Evolutionary conservation across 768 basidiomycete species (phyloP).

Genomic region (Lentinus tigrinus): DNA sequence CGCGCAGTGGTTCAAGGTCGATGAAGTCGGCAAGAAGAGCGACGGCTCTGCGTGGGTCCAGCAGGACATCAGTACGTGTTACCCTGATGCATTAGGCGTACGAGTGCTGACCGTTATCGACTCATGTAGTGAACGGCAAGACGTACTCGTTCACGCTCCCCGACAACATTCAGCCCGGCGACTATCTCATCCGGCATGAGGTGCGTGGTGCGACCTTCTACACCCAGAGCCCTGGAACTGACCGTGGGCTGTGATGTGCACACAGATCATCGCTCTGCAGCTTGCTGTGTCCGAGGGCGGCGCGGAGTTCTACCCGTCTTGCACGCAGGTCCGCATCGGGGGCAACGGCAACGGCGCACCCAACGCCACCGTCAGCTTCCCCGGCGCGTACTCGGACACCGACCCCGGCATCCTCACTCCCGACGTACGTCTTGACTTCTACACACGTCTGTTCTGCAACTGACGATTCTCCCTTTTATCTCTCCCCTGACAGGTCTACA

Average conservation of each 20-base stretch:
- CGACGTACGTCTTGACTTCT: constrained; percentile 8
- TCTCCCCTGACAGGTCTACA: constrained; percentile 13
- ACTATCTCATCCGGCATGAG: constrained; percentile 77
- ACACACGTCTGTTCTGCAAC: not conserved
- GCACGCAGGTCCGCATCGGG: constrained; percentile 52
- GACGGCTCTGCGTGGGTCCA: constrained; percentile 30
- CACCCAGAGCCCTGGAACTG: too few species aligned
- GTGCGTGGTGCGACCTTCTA: not conserved
- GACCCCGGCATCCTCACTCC: constrained; percentile 71
- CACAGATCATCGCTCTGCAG: constrained; percentile 32
- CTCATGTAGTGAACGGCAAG: constrained; percentile 20
- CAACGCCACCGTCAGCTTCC: constrained; percentile 53
- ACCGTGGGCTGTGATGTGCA: too few species aligned
- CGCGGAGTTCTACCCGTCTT: constrained; percentile 77
- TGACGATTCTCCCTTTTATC: too few species aligned
- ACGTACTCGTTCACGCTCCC: constrained; percentile 32
- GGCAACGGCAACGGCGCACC: constrained; percentile 55
- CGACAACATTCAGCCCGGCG: constrained; percentile 55
- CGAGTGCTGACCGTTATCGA: not conserved
- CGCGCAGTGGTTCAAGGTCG: constrained; percentile 73
- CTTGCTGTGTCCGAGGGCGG: constrained; percentile 38
- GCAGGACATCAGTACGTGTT: constrained; percentile 28
- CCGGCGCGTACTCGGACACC: constrained; percentile 68
- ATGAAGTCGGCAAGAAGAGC: constrained; percentile 27
- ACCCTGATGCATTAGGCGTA: not conserved